A percentile compares a stretch with the other conserved stretches of the same genome.
These are phyloP conservation scores for Paraconiothyrium brasiliense DNA, from an alignment of 2,329 filamentous ascomycete species.

Conservation along the genomic window DNA sequence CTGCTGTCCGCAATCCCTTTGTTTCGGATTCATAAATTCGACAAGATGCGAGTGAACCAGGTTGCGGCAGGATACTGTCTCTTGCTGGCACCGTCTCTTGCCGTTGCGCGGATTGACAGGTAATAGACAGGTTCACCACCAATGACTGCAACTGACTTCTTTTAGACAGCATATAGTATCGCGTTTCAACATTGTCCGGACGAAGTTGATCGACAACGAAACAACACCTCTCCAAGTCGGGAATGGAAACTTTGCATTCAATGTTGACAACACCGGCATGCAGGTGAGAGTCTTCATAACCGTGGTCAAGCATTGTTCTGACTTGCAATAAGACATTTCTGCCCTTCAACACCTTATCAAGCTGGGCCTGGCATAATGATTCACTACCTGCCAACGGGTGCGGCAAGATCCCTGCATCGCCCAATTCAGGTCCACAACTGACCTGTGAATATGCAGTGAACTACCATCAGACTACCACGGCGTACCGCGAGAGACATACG, in stretches of 20 bases:
- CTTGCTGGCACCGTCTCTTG: conserved; percentile 13
- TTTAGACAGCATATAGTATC: conserved; percentile 31
- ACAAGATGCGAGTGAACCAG: not conserved
- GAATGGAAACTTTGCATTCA: conserved; percentile 60
- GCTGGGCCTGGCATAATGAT: conserved; percentile 59
- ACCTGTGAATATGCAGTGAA: conserved; percentile 22
- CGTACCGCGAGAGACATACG: conserved; percentile 51
- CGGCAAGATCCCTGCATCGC: not conserved
- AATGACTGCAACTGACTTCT: not conserved
- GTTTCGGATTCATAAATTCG: not conserved
- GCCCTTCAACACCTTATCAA: conserved; percentile 54
- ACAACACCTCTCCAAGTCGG: conserved; percentile 63
- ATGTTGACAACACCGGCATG: conserved; percentile 57
- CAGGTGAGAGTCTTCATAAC: conserved; percentile 23
- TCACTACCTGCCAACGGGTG: conserved; percentile 50
- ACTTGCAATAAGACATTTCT: conserved; percentile 49
- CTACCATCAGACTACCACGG: conserved; percentile 41
- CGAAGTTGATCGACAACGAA: conserved; percentile 53
- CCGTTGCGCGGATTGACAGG: conserved; percentile 28
- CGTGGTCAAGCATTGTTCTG: not conserved
- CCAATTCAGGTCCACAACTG: not conserved
- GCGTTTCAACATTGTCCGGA: conserved; percentile 59
- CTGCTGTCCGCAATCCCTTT: not conserved
- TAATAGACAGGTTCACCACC: conserved; percentile 31
- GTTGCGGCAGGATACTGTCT: not conserved